These are phyloP conservation scores for Trichoderma afroharzianum DNA, from an alignment of 2,329 filamentous ascomycete genomes.

Conservation along the genomic window DNA sequence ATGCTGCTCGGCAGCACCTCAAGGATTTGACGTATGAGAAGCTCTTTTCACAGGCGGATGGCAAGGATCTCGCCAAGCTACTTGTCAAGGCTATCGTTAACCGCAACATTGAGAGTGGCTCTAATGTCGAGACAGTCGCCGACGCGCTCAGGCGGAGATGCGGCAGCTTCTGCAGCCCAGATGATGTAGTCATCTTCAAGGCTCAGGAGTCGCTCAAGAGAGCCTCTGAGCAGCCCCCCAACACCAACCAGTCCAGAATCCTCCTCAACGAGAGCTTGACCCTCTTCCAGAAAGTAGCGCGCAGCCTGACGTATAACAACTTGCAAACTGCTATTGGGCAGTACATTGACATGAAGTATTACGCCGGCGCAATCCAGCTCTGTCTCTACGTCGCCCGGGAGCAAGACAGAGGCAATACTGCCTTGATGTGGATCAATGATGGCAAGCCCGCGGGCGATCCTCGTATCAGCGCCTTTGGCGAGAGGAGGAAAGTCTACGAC, in stretches of 20 bases:
- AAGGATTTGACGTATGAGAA: slow-evolving; percentile 79
- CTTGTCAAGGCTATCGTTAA: slow-evolving; percentile 98
- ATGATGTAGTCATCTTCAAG: slow-evolving; percentile 98
- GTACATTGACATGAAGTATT: slow-evolving; percentile 81
- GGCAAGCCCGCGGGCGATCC: slow-evolving; percentile 69
- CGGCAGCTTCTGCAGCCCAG: slow-evolving; percentile 94
- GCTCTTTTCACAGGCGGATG: slow-evolving; percentile 74
- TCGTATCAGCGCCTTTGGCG: slow-evolving; percentile 63
- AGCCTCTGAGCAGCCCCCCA: slow-evolving; percentile 72
- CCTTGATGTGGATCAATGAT: slow-evolving; percentile 83
- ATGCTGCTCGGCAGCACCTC: slow-evolving; percentile 64
- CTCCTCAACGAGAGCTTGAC: slow-evolving; percentile 84
- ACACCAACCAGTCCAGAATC: slow-evolving; percentile 71
- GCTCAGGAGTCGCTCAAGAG: slow-evolving; percentile 92
- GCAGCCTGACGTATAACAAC: slow-evolving; percentile 75
- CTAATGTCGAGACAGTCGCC: slow-evolving; percentile 95
- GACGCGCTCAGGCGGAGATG: slow-evolving; percentile 90
- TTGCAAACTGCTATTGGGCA: slow-evolving; percentile 73
- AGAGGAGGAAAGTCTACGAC: slow-evolving; percentile 76
- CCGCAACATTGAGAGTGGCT: slow-evolving; percentile 92
- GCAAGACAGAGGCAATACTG: slow-evolving; percentile 81
- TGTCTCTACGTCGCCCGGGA: slow-evolving; percentile 79
- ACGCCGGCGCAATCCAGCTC: slow-evolving; percentile 87
- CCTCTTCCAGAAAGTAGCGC: slow-evolving; percentile 84
- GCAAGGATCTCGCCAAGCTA: slow-evolving; percentile 87